These are phyloP conservation scores for Dictyostelium firmibasis DNA, from an alignment of 78 protist species.

Conservation along the genomic window DNA sequence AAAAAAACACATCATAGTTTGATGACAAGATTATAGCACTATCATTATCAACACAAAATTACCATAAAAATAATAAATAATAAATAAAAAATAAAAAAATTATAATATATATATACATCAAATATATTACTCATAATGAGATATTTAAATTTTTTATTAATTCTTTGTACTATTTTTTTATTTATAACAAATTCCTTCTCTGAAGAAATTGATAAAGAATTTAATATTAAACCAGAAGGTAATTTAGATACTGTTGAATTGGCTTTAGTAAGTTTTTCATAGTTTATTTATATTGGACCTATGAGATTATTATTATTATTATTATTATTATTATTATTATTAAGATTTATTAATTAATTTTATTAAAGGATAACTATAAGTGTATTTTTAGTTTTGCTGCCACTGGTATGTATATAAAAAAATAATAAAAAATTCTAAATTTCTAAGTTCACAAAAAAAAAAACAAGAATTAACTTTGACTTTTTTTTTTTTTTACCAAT, in stretches of 20 bases:
- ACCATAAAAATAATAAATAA: too few species aligned
- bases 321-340: not conserved
- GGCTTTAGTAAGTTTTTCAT: not conserved
- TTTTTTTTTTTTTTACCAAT: not conserved
- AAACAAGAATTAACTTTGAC: too few species aligned
- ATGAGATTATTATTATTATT: not conserved
- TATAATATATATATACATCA: too few species aligned
- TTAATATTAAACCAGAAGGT: constrained; percentile 34
- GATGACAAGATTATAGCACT: too few species aligned
- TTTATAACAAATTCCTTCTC: not conserved
- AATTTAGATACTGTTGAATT: constrained; percentile 5
- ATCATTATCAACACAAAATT: not conserved
- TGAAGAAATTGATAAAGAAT: not conserved
- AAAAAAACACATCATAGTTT: too few species aligned
- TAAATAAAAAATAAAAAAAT: not conserved
- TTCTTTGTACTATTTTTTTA: not conserved
- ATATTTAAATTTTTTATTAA: not conserved
- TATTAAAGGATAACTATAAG: not conserved
- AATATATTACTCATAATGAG: not conserved
- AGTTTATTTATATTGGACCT: too few species aligned
- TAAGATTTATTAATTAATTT: not conserved
- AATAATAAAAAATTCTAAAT: too few species aligned
- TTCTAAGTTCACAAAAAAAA: too few species aligned
- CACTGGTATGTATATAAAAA: not conserved
- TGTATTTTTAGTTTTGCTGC: constrained; percentile 20